Conservation (phyloP, 495 filamentous ascomycete species). For the Beverwykella pulmonaria region DNA sequence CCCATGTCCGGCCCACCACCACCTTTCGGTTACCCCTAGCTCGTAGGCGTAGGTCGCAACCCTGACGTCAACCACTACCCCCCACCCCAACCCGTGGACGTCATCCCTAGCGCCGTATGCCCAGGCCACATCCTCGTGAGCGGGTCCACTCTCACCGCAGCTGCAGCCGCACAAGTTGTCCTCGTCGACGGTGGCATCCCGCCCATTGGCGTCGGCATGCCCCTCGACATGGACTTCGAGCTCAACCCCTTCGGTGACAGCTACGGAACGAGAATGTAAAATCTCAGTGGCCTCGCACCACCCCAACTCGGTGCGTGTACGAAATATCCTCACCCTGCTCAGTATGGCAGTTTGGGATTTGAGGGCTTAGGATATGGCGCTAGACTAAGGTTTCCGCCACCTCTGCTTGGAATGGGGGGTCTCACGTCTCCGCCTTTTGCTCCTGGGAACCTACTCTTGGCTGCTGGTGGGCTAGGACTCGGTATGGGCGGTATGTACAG, state of each 20-base stretch:
- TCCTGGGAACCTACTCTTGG: not conserved
- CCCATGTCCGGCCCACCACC: slow-evolving; percentile 4
- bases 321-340: not conserved
- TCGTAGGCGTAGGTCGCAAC: slow-evolving; percentile 17
- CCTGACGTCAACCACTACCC: slow-evolving; percentile 25
- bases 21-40: slow-evolving; percentile 15
- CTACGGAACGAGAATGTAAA: not conserved
- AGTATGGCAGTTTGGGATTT: not conserved
- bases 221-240: not conserved
- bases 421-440: not conserved
- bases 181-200: not conserved
- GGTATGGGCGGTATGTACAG: slow-evolving; percentile 11
- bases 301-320: not conserved
- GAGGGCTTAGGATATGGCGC: not conserved
- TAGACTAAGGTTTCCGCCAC: not conserved
- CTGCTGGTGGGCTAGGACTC: not conserved
- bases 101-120: not conserved
- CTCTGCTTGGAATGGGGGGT: not conserved
- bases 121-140: not conserved
- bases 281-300: not conserved
- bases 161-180: not conserved
- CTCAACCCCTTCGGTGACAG: not conserved
- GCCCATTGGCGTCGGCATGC: not conserved
- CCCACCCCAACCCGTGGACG: slow-evolving; percentile 19
- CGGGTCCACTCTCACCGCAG: not conserved